phyloP scores from a whole-genome alignment of 805 yeast species.

The Schizosaccharomyces cryophilus region DNA sequence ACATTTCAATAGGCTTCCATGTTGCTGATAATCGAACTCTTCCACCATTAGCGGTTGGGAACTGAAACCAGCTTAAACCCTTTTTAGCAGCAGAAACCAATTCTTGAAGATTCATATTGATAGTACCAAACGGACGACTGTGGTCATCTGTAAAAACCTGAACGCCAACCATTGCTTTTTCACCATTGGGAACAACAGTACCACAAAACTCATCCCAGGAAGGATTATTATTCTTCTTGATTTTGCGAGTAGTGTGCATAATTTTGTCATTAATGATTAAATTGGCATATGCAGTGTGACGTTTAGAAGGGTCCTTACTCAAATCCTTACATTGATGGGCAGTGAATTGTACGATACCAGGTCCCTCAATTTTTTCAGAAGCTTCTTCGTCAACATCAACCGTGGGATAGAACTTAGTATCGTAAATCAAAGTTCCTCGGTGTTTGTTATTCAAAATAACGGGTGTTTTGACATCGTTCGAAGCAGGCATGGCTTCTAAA shows the following conservation, averaged over 20 bases:
- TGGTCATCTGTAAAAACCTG: slow-evolving; percentile 16
- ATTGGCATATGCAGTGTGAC: slow-evolving; percentile 44
- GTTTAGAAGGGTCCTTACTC: slow-evolving; percentile 19
- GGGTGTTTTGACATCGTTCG: slow-evolving; percentile 25
- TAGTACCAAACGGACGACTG: slow-evolving; percentile 33
- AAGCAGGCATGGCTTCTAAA: slow-evolving; percentile 7
- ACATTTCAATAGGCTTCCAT: slow-evolving; percentile 71
- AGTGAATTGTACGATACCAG: slow-evolving; percentile 65
- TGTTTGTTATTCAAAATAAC: slow-evolving; percentile 63
- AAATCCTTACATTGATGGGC: slow-evolving; percentile 36
- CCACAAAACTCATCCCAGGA: slow-evolving; percentile 39
- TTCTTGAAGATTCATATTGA: slow-evolving; percentile 29
- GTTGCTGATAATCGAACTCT: slow-evolving; percentile 40
- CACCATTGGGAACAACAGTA: slow-evolving; percentile 45
- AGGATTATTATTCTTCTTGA: slow-evolving; percentile 41
- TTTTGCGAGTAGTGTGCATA: slow-evolving; percentile 30
- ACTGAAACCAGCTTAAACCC: slow-evolving; percentile 53
- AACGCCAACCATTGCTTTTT: slow-evolving; percentile 42
- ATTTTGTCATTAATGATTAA: slow-evolving; percentile 38
- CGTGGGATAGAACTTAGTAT: slow-evolving; percentile 48
- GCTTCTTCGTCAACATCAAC: slow-evolving; percentile 60
- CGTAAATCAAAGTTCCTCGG: slow-evolving; percentile 50
- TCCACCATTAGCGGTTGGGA: slow-evolving; percentile 38
- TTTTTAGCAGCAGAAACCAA: slow-evolving; percentile 56
- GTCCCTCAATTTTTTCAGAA: slow-evolving; percentile 77